A percentile compares a stretch with the other conserved stretches of the same genome.
Evolutionary conservation across 2,329 filamentous ascomycete species (phyloP).

Genomic region (Exophiala calicioides): DNA sequence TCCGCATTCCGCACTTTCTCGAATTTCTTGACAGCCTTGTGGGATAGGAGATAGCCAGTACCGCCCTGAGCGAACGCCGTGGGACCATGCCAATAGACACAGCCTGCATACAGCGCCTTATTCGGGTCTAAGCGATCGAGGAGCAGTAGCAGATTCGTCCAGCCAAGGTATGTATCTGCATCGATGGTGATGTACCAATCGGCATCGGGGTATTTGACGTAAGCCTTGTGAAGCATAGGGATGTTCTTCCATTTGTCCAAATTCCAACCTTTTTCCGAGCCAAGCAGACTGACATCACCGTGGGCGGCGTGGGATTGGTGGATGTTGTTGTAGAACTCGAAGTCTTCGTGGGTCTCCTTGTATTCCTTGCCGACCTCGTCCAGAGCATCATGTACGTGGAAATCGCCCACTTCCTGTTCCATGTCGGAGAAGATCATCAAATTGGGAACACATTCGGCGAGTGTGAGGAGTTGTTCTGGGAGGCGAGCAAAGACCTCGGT

Average conservation of each 20-base stretch:
- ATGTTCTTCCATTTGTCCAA: conserved; percentile 66
- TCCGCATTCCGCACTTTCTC: conserved; percentile 18
- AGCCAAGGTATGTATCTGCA: conserved; percentile 26
- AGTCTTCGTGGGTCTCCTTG: conserved; percentile 50
- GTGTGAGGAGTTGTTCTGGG: conserved; percentile 58
- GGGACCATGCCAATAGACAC: conserved; percentile 24
- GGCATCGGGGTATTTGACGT: conserved; percentile 50
- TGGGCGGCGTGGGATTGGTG: conserved; percentile 17
- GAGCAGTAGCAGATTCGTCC: conserved; percentile 24
- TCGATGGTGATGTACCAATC: conserved; percentile 60
- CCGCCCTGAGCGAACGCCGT: conserved; percentile 24
- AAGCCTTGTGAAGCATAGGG: conserved; percentile 60
- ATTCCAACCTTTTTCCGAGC: conserved; percentile 46
- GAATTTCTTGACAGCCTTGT: conserved; percentile 20
- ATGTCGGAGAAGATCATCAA: conserved; percentile 50
- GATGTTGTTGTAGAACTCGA: conserved; percentile 43
- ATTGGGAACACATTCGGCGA: conserved; percentile 52
- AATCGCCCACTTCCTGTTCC: conserved; percentile 36
- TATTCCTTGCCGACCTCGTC: conserved; percentile 43
- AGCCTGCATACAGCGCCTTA: conserved; percentile 22
- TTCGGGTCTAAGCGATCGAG: conserved; percentile 22
- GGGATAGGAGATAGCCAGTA: conserved; percentile 24
- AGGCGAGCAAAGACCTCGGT: conserved; percentile 56
- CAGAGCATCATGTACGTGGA: conserved; percentile 38
- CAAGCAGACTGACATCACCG: conserved; percentile 23